A percentile compares a stretch with the other conserved stretches of the same genome.
Evolutionary conservation across 75 land plant species (phyloP).

Genomic region (Selaginella tamariscina): DNA sequence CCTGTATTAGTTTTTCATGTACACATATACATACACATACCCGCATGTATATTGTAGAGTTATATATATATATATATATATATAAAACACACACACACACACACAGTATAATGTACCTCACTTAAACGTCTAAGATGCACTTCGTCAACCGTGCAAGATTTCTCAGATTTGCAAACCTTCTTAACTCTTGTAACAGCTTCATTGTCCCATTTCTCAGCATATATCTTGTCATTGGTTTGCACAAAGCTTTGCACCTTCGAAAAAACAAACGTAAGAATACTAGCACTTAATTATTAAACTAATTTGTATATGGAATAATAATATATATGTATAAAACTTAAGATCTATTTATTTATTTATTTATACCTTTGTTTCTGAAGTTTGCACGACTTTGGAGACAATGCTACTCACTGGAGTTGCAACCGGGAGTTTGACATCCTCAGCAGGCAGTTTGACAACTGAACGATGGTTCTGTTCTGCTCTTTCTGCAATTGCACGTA

Average conservation of each 20-base stretch:
- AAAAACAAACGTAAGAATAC: too few relatives aligned
- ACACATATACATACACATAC: neutral
- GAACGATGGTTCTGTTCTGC: constrained; percentile 34
- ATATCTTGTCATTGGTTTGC: neutral
- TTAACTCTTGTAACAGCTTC: neutral
- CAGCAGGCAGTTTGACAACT: neutral
- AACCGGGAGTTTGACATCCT: neutral
- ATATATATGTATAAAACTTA: too few relatives aligned
- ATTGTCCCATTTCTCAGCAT: neutral
- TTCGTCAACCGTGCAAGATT: constrained; percentile 74
- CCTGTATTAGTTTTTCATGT: constrained; percentile 37
- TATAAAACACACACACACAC: too few relatives aligned
- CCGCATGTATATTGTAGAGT: too few relatives aligned
- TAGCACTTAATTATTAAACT: too few relatives aligned
- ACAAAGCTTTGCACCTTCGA: neutral
- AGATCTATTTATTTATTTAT: too few relatives aligned
- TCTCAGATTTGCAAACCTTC: constrained; percentile 45
- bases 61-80: too few relatives aligned
- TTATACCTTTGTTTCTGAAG: neutral
- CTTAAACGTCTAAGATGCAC: constrained; percentile 88
- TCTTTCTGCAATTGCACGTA: constrained; percentile 62
- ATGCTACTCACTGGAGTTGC: neutral
- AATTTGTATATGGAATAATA: too few relatives aligned
- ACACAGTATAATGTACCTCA: constrained; percentile 47
- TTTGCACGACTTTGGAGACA: neutral